Evolutionary conservation across 768 basidiomycete species (phyloP).

Genomic region (Pleurotus platypus): DNA sequence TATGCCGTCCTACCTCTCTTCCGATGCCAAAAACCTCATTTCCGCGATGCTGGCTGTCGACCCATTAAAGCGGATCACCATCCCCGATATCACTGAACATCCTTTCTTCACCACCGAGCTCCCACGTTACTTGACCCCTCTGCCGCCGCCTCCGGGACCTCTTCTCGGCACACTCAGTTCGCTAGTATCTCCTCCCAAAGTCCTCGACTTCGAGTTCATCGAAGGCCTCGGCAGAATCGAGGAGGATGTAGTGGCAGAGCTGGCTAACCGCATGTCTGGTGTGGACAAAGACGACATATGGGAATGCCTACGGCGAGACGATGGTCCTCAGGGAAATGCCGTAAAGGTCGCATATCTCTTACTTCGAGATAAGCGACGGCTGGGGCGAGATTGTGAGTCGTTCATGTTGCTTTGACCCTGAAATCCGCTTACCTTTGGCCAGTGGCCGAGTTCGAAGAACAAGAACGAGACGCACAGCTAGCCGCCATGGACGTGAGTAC

Average conservation of each 20-base stretch:
- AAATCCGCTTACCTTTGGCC: neutral
- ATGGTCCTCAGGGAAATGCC: conserved; percentile 84
- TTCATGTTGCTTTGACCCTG: neutral
- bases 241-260: conserved; percentile 83
- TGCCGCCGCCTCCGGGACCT: conserved; percentile 75
- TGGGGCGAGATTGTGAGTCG: conserved; percentile 79
- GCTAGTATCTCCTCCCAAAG: conserved; percentile 64
- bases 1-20: conserved; percentile 76
- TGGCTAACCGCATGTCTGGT: conserved; percentile 66
- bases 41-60: conserved; percentile 90
- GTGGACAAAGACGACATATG: conserved; percentile 84
- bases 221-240: conserved; percentile 91
- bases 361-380: conserved; percentile 80
- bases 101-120: conserved; percentile 89
- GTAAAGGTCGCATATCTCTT: conserved; percentile 97
- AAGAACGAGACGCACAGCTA: conserved; percentile 78
- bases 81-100: conserved; percentile 86
- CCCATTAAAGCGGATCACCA: conserved; percentile 91
- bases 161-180: conserved; percentile 72
- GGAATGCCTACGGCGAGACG: conserved; percentile 79
- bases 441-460: conserved; percentile 80
- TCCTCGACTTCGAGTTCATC: conserved; percentile 81
- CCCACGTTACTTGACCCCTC: conserved; percentile 79
- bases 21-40: conserved; percentile 77
- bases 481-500: conserved; percentile 75